A percentile compares a stretch with the other conserved stretches of the same genome.
Conservation (phyloP, 2,329 filamentous ascomycete genomes). For the Zymoseptoria crescenta region DNA sequence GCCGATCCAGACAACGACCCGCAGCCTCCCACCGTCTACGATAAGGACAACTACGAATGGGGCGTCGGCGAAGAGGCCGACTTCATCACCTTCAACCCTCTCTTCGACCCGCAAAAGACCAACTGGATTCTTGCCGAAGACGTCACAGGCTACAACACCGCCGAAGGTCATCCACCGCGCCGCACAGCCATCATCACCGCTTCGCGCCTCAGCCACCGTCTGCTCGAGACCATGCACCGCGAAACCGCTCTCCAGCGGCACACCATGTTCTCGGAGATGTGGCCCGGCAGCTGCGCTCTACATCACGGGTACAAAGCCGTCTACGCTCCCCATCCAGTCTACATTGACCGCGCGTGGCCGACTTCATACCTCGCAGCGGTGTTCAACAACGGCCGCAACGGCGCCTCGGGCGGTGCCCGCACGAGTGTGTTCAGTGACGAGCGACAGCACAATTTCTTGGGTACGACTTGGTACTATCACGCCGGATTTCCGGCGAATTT, state of each 20-base stretch:
- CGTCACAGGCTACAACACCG: constrained; percentile 58
- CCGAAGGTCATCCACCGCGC: constrained; percentile 52
- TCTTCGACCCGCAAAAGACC: constrained; percentile 64
- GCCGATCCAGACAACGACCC: constrained; percentile 46
- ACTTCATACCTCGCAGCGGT: constrained; percentile 46
- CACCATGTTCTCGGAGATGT: constrained; percentile 75
- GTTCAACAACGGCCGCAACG: constrained; percentile 49
- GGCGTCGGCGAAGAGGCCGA: constrained; percentile 66
- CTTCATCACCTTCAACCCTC: constrained; percentile 68
- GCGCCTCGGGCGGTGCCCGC: constrained; percentile 42
- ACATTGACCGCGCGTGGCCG: constrained; percentile 50
- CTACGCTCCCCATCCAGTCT: constrained; percentile 53
- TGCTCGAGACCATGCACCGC: constrained; percentile 66
- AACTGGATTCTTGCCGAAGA: constrained; percentile 67
- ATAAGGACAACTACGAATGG: constrained; percentile 50
- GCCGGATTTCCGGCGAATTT: constrained; percentile 46
- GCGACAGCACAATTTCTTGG: constrained; percentile 46
- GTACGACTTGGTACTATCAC: constrained; percentile 48
- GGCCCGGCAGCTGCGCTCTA: constrained; percentile 60
- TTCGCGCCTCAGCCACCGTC: constrained; percentile 56
- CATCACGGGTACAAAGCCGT: constrained; percentile 73
- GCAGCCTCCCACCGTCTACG: constrained; percentile 49
- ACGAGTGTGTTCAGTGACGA: constrained; percentile 44
- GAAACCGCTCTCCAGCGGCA: constrained; percentile 61
- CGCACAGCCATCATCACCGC: constrained; percentile 66